Percentiles rank a stretch among this genome's conserved stretches.
These are phyloP conservation scores for Cenococcum geophilum DNA, from an alignment of 495 filamentous ascomycete species.

Conservation along the genomic window DNA sequence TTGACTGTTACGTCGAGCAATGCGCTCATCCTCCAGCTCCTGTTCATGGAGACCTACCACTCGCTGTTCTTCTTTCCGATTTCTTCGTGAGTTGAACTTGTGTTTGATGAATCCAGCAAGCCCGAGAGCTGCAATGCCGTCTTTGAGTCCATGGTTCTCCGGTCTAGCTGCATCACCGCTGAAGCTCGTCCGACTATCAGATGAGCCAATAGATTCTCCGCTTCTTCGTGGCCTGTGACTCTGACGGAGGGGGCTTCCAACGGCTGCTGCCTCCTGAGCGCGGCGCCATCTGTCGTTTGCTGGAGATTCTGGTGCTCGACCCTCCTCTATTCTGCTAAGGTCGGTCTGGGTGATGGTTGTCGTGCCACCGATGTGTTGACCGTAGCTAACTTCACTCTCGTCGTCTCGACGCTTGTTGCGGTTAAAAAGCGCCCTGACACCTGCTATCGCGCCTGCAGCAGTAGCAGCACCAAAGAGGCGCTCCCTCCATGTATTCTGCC, in stretches of 20 bases:
- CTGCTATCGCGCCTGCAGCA: slow-evolving; percentile 56
- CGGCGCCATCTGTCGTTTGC: slow-evolving; percentile 37
- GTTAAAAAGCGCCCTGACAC: slow-evolving; percentile 60
- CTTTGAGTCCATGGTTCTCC: slow-evolving; percentile 47
- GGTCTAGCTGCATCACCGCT: slow-evolving; percentile 24
- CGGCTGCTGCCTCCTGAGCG: slow-evolving; percentile 36
- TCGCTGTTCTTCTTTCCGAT: slow-evolving; percentile 58
- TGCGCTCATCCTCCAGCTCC: slow-evolving; percentile 56
- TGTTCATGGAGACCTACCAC: slow-evolving; percentile 52
- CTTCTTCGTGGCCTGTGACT: slow-evolving; percentile 35
- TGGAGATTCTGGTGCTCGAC: slow-evolving; percentile 36
- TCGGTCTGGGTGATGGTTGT: slow-evolving; percentile 36
- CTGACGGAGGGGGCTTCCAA: slow-evolving; percentile 23
- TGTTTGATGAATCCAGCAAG: slow-evolving; percentile 58
- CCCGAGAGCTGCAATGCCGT: slow-evolving; percentile 64
- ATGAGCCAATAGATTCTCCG: slow-evolving; percentile 37
- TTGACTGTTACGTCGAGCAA: slow-evolving; percentile 50
- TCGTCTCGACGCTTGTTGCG: slow-evolving; percentile 50
- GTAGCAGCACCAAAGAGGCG: slow-evolving; percentile 62
- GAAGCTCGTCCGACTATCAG: slow-evolving; percentile 33
- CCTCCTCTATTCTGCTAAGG: slow-evolving; percentile 40
- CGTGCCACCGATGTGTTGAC: slow-evolving; percentile 28
- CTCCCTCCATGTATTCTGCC: slow-evolving; percentile 48
- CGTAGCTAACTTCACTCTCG: slow-evolving; percentile 41
- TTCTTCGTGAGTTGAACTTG: slow-evolving; percentile 55